Base-by-base conservation (phyloP, 129 eudicot species). In the Mikania micrantha region DNA sequence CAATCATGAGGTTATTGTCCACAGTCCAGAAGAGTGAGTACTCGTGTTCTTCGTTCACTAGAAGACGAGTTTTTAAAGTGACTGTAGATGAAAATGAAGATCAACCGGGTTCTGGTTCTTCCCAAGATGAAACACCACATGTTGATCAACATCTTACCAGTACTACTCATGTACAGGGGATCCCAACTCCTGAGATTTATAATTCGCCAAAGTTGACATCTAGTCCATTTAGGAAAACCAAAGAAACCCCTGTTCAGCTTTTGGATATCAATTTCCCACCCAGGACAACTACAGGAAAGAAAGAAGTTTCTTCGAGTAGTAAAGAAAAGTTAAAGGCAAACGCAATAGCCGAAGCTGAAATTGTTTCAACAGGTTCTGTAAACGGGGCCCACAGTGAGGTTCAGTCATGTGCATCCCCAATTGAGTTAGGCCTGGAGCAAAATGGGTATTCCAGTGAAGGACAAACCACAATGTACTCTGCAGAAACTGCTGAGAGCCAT, bases 401-500 rank as follows among this genome's bases (percentile, higher is more conserved):
- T 54, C 95, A 80, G 24, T 92, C 87, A 2, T 78, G 85, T 75
- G 78, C 83, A 15, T 88, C 85, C 8, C 96, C 88, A 0, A 19
- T 77, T 0, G 83, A 69, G 52, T 65, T 77, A 48, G 49, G 74
- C 8, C 81, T 74, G 47, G 62, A 42, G 52, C 80, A 76, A 19
- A 78, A 88, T 66, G 95, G 83, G 38, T 79, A 84, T 72, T 81
- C 84, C 67, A 91, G 98, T 29, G 98, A 91, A 11, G 96, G 91
- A 20, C 96, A 91, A 63, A 88, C 83, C 7, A 88, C 96, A n/a
- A 88, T 91, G 95, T 91, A 91, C 69, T 91, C 98, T 4, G 98
- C 95, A 2, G 98, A 91, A 77, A 91, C 98, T 0, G 96, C 98
- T 1, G 98, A 91, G 61, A 91, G 98, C 74, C 83, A 79, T 48